Conservation (phyloP, 1,284 basidiomycete species). For the Bondarzewia mesenterica region DNA sequence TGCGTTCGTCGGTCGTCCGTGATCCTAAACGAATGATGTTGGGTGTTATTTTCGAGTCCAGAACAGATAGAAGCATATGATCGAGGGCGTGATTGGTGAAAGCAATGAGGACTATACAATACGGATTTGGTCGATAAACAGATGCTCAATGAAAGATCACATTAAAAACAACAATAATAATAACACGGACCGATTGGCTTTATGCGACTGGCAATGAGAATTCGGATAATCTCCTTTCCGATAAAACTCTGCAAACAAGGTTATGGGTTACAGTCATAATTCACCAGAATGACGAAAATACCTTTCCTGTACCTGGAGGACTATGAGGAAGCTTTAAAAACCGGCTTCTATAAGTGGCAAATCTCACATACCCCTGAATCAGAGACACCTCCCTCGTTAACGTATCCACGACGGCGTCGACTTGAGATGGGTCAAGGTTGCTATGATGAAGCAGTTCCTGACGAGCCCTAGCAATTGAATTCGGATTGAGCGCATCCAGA, state of each 20-base stretch:
- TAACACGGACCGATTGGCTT: conserved; percentile 14
- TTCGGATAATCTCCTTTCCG: conserved; percentile 14
- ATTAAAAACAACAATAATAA: neutral
- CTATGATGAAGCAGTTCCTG: conserved; percentile 6
- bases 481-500: conserved; percentile 13
- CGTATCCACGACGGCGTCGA: conserved; percentile 11
- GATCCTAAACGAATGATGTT: conserved; percentile 12
- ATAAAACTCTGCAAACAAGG: conserved; percentile 11
- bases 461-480: conserved; percentile 13
- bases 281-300: neutral
- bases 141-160: neutral
- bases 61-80: conserved; percentile 12
- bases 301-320: conserved; percentile 16
- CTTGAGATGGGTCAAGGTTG: conserved; percentile 13
- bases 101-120: conserved; percentile 11
- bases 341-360: too few species aligned
- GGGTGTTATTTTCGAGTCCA: conserved; percentile 11
- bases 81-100: conserved; percentile 16
- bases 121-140: neutral
- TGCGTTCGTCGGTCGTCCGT: conserved; percentile 7
- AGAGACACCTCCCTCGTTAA: conserved; percentile 11
- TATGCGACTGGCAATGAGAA: conserved; percentile 13
- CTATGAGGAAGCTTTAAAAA: conserved; percentile 3
- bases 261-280: neutral
- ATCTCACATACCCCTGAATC: conserved; percentile 16